A percentile compares a stretch with the other conserved stretches of the same genome.
Conservation (phyloP, 2,329 filamentous ascomycete species). For the Chalaropsis ovoidea region DNA sequence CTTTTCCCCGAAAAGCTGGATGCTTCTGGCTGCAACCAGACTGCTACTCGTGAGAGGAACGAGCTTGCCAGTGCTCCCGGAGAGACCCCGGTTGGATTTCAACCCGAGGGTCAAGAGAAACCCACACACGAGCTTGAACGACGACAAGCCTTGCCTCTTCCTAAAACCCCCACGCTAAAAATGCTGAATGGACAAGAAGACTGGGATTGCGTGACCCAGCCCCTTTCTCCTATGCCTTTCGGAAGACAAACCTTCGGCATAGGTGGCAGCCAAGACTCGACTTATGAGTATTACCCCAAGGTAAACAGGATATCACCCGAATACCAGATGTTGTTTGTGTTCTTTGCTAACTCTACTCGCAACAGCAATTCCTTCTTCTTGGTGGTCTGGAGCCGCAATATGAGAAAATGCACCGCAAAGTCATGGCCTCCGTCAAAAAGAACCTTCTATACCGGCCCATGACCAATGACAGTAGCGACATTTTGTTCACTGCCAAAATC, state of each 20-base stretch:
- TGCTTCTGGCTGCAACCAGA: slow-evolving; percentile 64
- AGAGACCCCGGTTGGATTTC: slow-evolving; percentile 15
- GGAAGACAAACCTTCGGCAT: slow-evolving; percentile 45
- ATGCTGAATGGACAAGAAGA: neutral
- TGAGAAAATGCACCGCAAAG: slow-evolving; percentile 57
- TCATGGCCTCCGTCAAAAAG: slow-evolving; percentile 57
- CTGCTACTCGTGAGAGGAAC: slow-evolving; percentile 32
- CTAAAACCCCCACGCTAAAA: neutral
- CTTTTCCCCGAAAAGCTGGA: slow-evolving; percentile 71
- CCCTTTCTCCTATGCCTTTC: slow-evolving; percentile 42
- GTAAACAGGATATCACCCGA: slow-evolving; percentile 28
- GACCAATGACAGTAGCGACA: slow-evolving; percentile 50
- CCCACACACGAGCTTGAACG: neutral
- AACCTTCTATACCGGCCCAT: slow-evolving; percentile 71
- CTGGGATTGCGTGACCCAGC: slow-evolving; percentile 48
- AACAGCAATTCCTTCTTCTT: slow-evolving; percentile 57
- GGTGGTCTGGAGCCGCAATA: slow-evolving; percentile 67
- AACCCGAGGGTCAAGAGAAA: neutral
- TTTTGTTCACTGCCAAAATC: slow-evolving; percentile 64
- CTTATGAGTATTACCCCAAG: slow-evolving; percentile 62
- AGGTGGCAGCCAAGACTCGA: slow-evolving; percentile 58
- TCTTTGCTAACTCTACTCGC: slow-evolving; percentile 35
- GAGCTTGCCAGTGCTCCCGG: slow-evolving; percentile 14
- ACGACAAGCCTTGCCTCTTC: neutral
- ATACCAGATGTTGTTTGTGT: neutral